Base-by-base conservation (phyloP, 106 monocot genomes). In the Apostasia ramifera region DNA sequence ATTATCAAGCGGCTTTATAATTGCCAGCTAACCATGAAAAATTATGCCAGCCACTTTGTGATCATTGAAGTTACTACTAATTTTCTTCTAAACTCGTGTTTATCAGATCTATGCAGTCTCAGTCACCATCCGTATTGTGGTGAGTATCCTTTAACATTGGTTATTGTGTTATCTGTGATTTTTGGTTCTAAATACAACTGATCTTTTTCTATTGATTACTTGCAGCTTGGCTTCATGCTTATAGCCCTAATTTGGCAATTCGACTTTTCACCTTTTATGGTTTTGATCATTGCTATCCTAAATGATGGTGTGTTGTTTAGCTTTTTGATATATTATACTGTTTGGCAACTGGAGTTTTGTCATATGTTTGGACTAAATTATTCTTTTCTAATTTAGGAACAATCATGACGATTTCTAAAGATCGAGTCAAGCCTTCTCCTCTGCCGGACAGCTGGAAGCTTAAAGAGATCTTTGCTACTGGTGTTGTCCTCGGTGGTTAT, bases 261-360 rank as follows among this genome's bases (percentile, higher is more conserved):
- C 52, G 90, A 90, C 66, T 90, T 90, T 78, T 90, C 90, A 3
- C 90, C 90, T 26, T 90, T 90, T 73, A 90, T 90, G 90, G 85
- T 90, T 74, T 62, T 90, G 85, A 90, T 90, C 58, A 86, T 90
- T 68, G 90, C 90, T 10, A 85, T 90, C 49, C 85, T 90, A 11
- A 90, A 90, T 73, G 90, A 90, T 58, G 90, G 90, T 90, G 26
- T 59, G 85, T 44, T 44, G 0, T 48, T 67, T 53, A 53, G 8
- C 10, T 52, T 52, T 11, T 11, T 53, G 53, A 53, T 11, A 53
- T 11, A 6, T 52, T 7, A 26, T 26, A 26, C 26, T 26, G 0
- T 26, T 26, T 26, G 26, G 26, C 26, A 26, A 26, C 26, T 26
- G 26, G 26, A 26, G 26, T 26, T 26, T 0, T 26, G 0, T 26